Evolutionary conservation across 2,329 filamentous ascomycete species (phyloP).

Genomic region (Exophiala xenobiotica): DNA sequence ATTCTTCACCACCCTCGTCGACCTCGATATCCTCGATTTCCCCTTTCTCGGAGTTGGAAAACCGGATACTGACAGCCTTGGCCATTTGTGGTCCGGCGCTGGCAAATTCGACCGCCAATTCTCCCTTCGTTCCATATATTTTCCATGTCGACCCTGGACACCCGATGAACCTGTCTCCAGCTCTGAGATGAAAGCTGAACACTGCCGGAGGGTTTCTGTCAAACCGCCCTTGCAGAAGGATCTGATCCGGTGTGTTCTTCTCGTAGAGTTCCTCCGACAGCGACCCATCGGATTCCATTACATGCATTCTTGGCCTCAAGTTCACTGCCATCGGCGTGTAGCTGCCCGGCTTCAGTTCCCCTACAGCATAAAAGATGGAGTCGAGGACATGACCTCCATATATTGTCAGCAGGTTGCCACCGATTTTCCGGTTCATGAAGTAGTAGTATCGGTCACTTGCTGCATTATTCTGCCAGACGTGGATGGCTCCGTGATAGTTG

Average conservation of each 20-base stretch:
- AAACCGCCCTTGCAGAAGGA: slow-evolving; percentile 30
- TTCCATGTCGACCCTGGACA: slow-evolving; percentile 30
- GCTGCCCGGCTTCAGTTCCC: slow-evolving; percentile 25
- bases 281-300: slow-evolving; percentile 25
- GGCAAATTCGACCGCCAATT: slow-evolving; percentile 41
- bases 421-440: slow-evolving; percentile 49
- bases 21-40: slow-evolving; percentile 43
- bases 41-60: slow-evolving; percentile 53
- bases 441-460: slow-evolving; percentile 44
- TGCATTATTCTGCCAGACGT: slow-evolving; percentile 33
- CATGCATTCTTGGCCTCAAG: slow-evolving; percentile 24
- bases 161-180: slow-evolving; percentile 29
- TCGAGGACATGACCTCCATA: slow-evolving; percentile 36
- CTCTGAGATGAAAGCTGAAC: slow-evolving; percentile 29
- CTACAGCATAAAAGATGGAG: slow-evolving; percentile 28
- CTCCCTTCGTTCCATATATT: slow-evolving; percentile 39
- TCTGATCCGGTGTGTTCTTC: slow-evolving; percentile 32
- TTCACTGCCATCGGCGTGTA: slow-evolving; percentile 28
- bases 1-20: slow-evolving; percentile 47
- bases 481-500: slow-evolving; percentile 45
- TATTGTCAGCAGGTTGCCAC: slow-evolving; percentile 45
- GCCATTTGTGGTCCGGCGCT: slow-evolving; percentile 38
- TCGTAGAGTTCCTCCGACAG: slow-evolving; percentile 26
- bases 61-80: slow-evolving; percentile 47
- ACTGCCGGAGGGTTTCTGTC: slow-evolving; percentile 23